Conservation (phyloP, 2,329 filamentous ascomycete genomes). For the Alternaria ventricosa region DNA sequence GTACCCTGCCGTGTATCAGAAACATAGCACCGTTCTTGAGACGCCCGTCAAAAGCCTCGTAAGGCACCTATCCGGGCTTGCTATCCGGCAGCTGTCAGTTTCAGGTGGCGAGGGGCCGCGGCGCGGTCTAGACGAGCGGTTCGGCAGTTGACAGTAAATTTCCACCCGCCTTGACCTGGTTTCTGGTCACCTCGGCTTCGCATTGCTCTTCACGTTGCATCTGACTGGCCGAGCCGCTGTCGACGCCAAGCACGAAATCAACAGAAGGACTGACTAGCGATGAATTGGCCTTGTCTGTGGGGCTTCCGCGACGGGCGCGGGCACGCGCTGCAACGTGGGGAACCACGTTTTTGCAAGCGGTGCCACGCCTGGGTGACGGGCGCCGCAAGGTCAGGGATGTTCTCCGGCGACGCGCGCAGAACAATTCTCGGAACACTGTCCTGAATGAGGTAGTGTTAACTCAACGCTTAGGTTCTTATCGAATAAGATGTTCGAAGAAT, state of each 20-base stretch:
- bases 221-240: constrained; percentile 8
- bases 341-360: constrained; percentile 35
- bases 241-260: constrained; percentile 20
- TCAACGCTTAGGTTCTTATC: constrained; percentile 7
- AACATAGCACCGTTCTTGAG: constrained; percentile 20
- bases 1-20: constrained; percentile 16
- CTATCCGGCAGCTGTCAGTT: constrained; percentile 21
- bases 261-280: constrained; percentile 28
- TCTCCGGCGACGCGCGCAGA: constrained; percentile 14
- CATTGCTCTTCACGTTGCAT: constrained; percentile 7
- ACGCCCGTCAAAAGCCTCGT: constrained; percentile 22
- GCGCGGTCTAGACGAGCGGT: constrained; percentile 27
- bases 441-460: constrained; percentile 8
- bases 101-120: constrained; percentile 14
- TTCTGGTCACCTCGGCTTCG: constrained; percentile 22
- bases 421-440: constrained; percentile 8
- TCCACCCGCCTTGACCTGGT: constrained; percentile 18
- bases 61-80: constrained; percentile 23
- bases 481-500: background rate
- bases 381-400: constrained; percentile 21
- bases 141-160: constrained; percentile 30
- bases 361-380: constrained; percentile 31
- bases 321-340: constrained; percentile 43
- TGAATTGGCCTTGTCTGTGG: constrained; percentile 31
- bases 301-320: constrained; percentile 33